phyloP scores from a whole-genome alignment of 495 filamentous ascomycete genomes.

The Tuber umbilicatum region DNA sequence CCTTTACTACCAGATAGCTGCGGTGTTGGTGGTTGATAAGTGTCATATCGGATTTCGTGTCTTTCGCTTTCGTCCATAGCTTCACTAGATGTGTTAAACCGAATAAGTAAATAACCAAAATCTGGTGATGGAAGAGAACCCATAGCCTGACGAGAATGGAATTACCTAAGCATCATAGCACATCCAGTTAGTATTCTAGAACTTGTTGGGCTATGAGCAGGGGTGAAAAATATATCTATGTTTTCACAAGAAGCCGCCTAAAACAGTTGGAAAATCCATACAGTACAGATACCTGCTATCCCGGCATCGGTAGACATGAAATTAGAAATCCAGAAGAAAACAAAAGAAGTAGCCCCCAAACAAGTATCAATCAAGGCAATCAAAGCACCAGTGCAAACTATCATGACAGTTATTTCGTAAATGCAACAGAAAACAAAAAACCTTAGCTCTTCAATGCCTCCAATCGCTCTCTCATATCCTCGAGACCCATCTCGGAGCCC shows the following conservation, averaged over 20 bases:
- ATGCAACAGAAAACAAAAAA: slow-evolving; percentile 1
- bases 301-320: neutral
- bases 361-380: neutral
- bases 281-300: neutral
- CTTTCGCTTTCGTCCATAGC: neutral
- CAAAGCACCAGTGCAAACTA: neutral
- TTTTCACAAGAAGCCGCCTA: neutral
- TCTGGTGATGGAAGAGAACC: neutral
- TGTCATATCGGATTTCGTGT: neutral
- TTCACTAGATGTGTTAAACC: neutral
- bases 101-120: neutral
- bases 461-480: slow-evolving; percentile 84
- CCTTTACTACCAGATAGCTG: neutral
- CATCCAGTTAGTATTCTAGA: neutral
- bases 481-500: slow-evolving; percentile 50
- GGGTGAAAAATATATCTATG: neutral
- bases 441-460: slow-evolving; percentile 81
- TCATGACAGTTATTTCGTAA: neutral
- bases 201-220: neutral
- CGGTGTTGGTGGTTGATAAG: neutral
- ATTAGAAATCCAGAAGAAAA: neutral
- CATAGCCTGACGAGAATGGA: neutral
- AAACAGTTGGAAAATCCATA: neutral
- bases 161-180: neutral
- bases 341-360: neutral